Base-by-base conservation (phyloP, 2,329 filamentous ascomycete genomes). In the Aspergillus pseudonomiae region DNA sequence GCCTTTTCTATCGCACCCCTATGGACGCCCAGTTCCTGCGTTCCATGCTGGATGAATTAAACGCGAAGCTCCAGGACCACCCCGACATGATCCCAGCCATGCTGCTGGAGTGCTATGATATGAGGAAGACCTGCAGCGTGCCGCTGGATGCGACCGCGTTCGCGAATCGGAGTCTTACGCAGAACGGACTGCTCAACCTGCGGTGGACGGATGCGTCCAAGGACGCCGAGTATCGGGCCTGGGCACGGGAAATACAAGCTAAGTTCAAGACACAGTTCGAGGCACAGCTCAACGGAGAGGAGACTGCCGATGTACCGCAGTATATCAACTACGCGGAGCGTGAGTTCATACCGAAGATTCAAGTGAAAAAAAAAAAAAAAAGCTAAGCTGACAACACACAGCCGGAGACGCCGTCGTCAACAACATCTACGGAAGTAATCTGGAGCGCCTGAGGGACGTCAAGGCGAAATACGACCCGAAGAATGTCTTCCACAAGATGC, bases 391-490 rank as follows among this genome's bases (percentile, higher is more conserved):
- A 73, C 59, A 32, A 10, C 14, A n/a, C 1, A 11, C 34, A 77
- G 75, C 76, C 5, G 75, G 75, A 24, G 73, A 77, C 57, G 67
- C 67, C 1, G 68, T 70, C 4, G 73, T 77, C 14, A 60, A 62
- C 4, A 79, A 81, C 57, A 78, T 82, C 46, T 84, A 82, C 66
- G 82, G 82, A 2, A 74, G 74, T 14, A 82, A 84, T 60, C 78
- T 80, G 45, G 66, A 67, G 3, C 71, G 76, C 9, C 66, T 85
- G 52, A 77, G 79, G 65, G 66, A 69, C 6, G 67, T 84, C 46
- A 84, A 85, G 72, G 77, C 74, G 24, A 74, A 74, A 59, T 84
- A 83, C 63, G 82, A 84, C 66, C 81, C 82, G 3, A 73, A 63
- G 5, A 83, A 81, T 65, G 68, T 83, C 21, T 85, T 84, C 67